Conservation (phyloP, 2,329 filamentous ascomycete genomes). For the Colletotrichum abscissum region DNA sequence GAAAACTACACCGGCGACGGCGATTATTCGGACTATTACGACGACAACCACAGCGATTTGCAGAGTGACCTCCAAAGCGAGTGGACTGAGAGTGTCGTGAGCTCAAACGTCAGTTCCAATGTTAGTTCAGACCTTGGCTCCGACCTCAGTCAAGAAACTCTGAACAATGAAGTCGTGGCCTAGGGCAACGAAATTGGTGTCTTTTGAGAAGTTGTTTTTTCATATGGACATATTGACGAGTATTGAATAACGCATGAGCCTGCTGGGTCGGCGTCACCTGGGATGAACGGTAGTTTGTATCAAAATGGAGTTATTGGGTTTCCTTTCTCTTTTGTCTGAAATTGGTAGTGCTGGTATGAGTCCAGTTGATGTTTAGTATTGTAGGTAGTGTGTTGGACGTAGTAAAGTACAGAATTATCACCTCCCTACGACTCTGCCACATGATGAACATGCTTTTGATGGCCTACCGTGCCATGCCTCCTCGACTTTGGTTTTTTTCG, state of each 20-base stretch:
- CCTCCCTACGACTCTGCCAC: neutral
- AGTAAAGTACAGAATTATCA: slow-evolving; percentile 1
- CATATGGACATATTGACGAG: neutral
- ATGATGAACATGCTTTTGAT: neutral
- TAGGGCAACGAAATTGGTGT: neutral
- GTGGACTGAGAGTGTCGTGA: slow-evolving; percentile 58
- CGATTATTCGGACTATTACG: slow-evolving; percentile 46
- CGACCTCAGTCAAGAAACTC: slow-evolving; percentile 36
- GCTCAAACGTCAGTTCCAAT: slow-evolving; percentile 20
- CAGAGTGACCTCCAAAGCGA: slow-evolving; percentile 51
- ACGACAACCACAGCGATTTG: slow-evolving; percentile 43
- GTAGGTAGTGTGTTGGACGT: neutral
- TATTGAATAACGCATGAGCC: neutral
- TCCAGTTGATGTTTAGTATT: neutral
- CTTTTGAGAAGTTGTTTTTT: neutral
- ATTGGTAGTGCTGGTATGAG: neutral
- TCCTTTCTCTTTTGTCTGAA: slow-evolving; percentile 19
- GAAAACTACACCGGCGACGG: slow-evolving; percentile 51
- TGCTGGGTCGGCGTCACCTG: neutral
- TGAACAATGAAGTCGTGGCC: slow-evolving; percentile 41
- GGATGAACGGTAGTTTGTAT: slow-evolving; percentile 18
- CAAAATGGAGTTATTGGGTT: slow-evolving; percentile 7
- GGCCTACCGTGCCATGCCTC: no score
- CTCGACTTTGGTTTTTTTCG: neutral
- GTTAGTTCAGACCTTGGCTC: slow-evolving; percentile 19